Evolutionary conservation across 306 rosid species (phyloP).

Genomic region (Cicer chorassanicum): DNA sequence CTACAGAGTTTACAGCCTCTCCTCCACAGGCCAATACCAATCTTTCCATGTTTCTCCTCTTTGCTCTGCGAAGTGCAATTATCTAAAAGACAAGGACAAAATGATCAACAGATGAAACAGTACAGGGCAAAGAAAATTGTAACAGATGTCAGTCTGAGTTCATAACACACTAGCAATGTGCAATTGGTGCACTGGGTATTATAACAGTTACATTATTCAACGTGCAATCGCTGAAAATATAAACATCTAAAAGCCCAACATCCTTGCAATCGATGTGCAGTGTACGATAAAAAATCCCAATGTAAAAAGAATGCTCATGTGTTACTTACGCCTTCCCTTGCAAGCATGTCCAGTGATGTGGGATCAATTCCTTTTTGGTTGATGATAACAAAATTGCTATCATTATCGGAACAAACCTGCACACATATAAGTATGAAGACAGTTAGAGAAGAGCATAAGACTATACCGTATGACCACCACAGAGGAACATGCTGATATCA

Average conservation of each 20-base stretch:
- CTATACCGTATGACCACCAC: too few species aligned
- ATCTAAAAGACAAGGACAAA: constrained; percentile 57
- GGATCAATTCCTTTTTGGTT: constrained; percentile 99
- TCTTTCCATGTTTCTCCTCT: constrained; percentile 98
- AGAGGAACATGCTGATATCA: neutral
- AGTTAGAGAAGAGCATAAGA: neutral
- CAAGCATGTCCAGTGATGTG: constrained; percentile 91
- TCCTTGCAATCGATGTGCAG: neutral
- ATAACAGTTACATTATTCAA: constrained; percentile 2
- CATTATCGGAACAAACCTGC: constrained; percentile 85
- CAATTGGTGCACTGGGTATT: neutral
- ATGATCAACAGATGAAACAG: constrained; percentile 14
- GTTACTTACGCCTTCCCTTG: constrained; percentile 92
- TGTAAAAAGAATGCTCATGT: neutral
- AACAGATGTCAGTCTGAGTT: neutral
- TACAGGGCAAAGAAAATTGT: neutral
- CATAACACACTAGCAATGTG: constrained; percentile 13
- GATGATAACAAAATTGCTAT: constrained; percentile 79
- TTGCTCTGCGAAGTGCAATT: constrained; percentile 95
- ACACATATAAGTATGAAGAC: constrained; percentile 25
- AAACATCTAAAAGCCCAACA: neutral
- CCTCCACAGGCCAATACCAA: constrained; percentile 99
- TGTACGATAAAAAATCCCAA: neutral
- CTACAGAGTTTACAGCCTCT: constrained; percentile 91
- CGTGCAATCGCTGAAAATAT: neutral